These are phyloP conservation scores for Cladosporium colombiae DNA, from an alignment of 2,329 filamentous ascomycete species.

Conservation along the genomic window DNA sequence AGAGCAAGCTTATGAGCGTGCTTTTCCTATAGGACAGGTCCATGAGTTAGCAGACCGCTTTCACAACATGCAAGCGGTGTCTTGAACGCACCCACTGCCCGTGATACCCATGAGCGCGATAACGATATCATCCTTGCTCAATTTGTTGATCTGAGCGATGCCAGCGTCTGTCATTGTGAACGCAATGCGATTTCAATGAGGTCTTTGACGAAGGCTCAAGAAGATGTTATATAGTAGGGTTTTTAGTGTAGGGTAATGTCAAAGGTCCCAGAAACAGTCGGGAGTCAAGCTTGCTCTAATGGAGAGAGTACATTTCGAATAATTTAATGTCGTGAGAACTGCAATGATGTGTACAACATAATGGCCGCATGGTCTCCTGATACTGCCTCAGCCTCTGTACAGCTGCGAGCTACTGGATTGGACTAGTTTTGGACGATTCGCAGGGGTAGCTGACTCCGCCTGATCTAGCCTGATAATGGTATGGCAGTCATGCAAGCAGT, in stretches of 20 bases:
- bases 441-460: neutral
- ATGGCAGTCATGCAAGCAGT: neutral
- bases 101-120: slow-evolving; percentile 48
- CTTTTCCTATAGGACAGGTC: slow-evolving; percentile 36
- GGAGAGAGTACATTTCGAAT: neutral
- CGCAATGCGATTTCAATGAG: neutral
- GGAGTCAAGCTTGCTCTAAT: no score
- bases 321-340: neutral
- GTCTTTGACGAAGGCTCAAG: neutral
- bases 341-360: neutral
- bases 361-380: neutral
- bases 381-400: slow-evolving; percentile 4
- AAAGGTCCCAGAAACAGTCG: neutral
- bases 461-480: neutral
- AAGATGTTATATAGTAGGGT: neutral
- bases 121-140: slow-evolving; percentile 14
- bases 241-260: neutral
- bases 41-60: neutral
- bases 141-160: neutral
- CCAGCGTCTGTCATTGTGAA: neutral
- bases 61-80: no score
- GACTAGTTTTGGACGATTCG: neutral
- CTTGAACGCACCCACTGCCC: slow-evolving; percentile 26
- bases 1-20: neutral
- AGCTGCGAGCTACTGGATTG: slow-evolving; percentile 3